Percentiles rank a stretch among this genome's conserved stretches.
phyloP scores from a whole-genome alignment of 2,329 filamentous ascomycete genomes.

The Arthrinium phaeospermum region DNA sequence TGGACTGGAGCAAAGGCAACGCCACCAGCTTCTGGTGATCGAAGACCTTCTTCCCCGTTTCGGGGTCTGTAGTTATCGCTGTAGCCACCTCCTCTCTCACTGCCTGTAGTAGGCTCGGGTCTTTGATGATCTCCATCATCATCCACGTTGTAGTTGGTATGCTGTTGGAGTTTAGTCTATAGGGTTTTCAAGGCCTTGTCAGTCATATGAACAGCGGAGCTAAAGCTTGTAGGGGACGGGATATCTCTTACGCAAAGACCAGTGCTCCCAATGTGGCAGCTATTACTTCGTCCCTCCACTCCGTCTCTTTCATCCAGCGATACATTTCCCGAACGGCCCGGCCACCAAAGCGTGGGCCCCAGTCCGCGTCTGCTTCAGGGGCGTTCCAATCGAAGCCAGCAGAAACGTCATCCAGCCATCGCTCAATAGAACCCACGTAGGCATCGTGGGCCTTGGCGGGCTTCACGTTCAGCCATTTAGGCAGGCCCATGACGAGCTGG shows the following conservation, averaged over 20 bases:
- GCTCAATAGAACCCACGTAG: slow-evolving; percentile 23
- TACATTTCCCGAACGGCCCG: slow-evolving; percentile 28
- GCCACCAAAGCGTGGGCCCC: slow-evolving; percentile 37
- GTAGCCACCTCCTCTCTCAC: slow-evolving; percentile 30
- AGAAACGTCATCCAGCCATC: slow-evolving; percentile 23
- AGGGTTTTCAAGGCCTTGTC: not conserved
- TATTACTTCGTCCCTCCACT: slow-evolving; percentile 24
- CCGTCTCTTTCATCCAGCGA: slow-evolving; percentile 27
- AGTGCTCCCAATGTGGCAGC: not conserved
- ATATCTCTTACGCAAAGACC: slow-evolving; percentile 25
- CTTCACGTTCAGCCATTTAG: slow-evolving; percentile 27
- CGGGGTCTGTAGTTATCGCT: slow-evolving; percentile 20
- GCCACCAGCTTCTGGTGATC: slow-evolving; percentile 28
- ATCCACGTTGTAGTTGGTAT: not conserved
- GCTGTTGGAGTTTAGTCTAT: not conserved
- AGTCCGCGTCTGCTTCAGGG: slow-evolving; percentile 25
- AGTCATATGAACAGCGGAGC: not conserved
- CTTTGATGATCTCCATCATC: slow-evolving; percentile 27
- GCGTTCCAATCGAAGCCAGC: slow-evolving; percentile 28
- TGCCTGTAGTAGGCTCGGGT: slow-evolving; percentile 32
- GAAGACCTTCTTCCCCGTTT: slow-evolving; percentile 20
- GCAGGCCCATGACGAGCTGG: slow-evolving; percentile 30
- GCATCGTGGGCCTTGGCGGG: slow-evolving; percentile 27
- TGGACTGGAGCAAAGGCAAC: slow-evolving; percentile 34
- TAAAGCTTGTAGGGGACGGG: not conserved